Base-by-base conservation (phyloP, 2,329 filamentous ascomycete species). In the Aspergillus melleus region DNA sequence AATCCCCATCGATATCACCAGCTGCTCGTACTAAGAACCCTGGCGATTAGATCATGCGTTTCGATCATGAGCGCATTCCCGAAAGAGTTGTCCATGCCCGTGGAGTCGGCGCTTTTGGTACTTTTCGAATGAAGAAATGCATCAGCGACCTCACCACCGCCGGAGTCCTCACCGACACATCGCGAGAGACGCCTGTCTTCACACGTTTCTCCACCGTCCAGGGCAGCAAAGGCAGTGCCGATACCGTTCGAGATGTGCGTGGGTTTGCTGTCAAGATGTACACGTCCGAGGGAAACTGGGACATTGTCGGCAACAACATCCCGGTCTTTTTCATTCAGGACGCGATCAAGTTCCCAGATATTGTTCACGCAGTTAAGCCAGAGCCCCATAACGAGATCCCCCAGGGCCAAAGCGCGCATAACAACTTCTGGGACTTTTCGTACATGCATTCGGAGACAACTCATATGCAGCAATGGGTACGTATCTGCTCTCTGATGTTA, bases 211-310 rank as follows among this genome's bases (percentile, higher is more conserved):
- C 90, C 0, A 94, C 91, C 0, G 90, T 91, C 0, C 81, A 90
- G 2, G 90, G 89, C 6, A 90, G 86, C 70, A 83, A 87, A 36
- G 91, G 90, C 12, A 90, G 88, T 54, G 89, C 90, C 6, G 91
- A 95, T 71, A 93, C 90, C 0, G 90, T 92, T 1, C 85, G 91
- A n/a, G 90, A 95, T 79, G 89, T 92, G 2, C 86, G 90, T 42
- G 90, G 91, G 1, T 95, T 94, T 64, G 90, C 90, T 0, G 76
- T 91, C 63, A 91, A 91, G 74, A 87, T 91, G 68, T 92, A 92
- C 71, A 92, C 90, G 0, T 78, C 89, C 0, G 90, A 93, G 68
- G 90, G 90, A 4, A 92, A 90, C 66, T 91, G 88, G 86, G 74
- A 77, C 63, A 72, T 78, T 51, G 75, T 77, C 6, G 75, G 75